Percentiles rank a stretch among this genome's conserved stretches.
phyloP scores from a whole-genome alignment of 2,329 filamentous ascomycete species.

The Fusarium sp. region DNA sequence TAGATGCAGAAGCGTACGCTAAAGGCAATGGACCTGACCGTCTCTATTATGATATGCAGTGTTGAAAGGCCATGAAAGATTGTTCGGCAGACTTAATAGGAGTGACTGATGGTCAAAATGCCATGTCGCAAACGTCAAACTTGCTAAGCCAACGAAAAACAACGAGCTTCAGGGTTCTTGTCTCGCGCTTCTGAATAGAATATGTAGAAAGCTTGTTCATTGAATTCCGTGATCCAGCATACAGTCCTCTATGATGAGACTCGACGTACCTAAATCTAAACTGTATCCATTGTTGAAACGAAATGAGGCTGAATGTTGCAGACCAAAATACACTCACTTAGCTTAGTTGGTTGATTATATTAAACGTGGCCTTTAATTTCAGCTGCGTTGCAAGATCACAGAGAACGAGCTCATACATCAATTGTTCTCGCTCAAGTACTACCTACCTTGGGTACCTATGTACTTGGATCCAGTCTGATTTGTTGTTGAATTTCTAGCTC shows the following conservation, averaged over 20 bases:
- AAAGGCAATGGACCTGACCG: slow-evolving; percentile 3
- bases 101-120: slow-evolving; percentile 7
- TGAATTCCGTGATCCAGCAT: too few species aligned
- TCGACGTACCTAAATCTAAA: too few species aligned
- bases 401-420: neutral
- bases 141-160: slow-evolving; percentile 6
- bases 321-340: too few species aligned
- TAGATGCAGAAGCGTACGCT: slow-evolving; percentile 11
- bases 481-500: slow-evolving; percentile 24
- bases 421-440: neutral
- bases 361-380: too few species aligned
- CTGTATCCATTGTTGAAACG: too few species aligned
- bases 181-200: too few species aligned
- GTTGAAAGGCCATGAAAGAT: slow-evolving; percentile 17
- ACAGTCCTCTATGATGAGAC: too few species aligned
- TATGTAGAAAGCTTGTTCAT: too few species aligned
- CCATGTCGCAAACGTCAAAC: slow-evolving; percentile 5
- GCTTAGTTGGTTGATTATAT: too few species aligned
- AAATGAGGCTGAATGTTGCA: too few species aligned
- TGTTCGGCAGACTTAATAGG: neutral
- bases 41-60: slow-evolving; percentile 20
- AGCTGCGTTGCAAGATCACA: neutral
- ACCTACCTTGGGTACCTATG: too few species aligned
- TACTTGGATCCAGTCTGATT: slow-evolving; percentile 18
- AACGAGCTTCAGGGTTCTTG: neutral